phyloP scores from a whole-genome alignment of 306 rosid species.

The Rosa persica region DNA sequence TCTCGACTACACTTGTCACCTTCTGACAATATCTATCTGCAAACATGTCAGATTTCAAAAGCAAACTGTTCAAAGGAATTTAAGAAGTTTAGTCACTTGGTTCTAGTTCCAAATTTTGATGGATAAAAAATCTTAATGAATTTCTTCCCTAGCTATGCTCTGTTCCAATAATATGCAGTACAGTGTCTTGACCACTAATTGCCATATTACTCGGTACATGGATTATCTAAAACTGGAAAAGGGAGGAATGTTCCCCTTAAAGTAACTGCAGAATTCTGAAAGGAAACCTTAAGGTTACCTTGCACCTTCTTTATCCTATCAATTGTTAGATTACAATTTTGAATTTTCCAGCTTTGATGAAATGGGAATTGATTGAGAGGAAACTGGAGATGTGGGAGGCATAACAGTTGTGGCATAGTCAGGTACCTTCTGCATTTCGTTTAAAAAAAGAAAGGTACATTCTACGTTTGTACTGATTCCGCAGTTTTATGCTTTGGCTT shows the following conservation, averaged over 20 bases:
- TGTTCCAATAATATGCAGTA: neutral
- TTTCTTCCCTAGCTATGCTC: neutral
- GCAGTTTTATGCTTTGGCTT: neutral
- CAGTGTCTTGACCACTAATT: too few species aligned
- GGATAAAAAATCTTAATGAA: neutral
- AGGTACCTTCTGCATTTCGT: neutral
- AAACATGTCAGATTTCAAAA: neutral
- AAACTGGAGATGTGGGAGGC: constrained; percentile 8
- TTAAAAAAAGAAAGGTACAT: neutral
- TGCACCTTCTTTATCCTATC: neutral
- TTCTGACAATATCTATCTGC: neutral
- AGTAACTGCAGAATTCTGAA: neutral
- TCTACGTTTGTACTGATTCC: neutral
- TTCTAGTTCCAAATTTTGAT: neutral
- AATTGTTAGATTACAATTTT: neutral
- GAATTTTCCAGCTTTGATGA: neutral
- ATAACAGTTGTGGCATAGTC: neutral
- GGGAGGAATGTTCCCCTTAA: too few species aligned
- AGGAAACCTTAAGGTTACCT: neutral
- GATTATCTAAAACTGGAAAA: too few species aligned
- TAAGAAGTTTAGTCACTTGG: neutral
- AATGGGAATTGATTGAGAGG: neutral
- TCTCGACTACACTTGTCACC: neutral
- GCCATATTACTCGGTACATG: too few species aligned
- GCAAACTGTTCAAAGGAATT: neutral